Conservation (phyloP, 345 rosid species). For the Dipteronia dyeriana region DNA sequence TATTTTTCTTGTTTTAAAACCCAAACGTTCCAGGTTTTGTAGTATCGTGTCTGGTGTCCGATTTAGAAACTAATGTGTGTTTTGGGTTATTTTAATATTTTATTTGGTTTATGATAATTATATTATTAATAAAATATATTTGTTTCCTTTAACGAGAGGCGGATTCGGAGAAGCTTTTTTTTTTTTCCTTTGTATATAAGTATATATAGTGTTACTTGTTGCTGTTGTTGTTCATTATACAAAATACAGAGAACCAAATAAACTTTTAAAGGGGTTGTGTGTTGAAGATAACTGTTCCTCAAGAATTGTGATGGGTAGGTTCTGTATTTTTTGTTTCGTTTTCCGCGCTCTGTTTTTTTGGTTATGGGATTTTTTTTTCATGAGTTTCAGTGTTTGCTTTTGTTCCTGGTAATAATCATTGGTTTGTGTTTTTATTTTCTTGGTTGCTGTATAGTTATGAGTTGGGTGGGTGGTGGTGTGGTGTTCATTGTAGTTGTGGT, state of each 20-base stretch:
- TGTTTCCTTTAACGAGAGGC: slow-evolving; percentile 21
- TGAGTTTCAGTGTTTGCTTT: slow-evolving; percentile 19
- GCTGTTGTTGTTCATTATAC: slow-evolving; percentile 13
- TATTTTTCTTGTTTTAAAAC: slow-evolving; percentile 17
- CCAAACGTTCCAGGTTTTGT: slow-evolving; percentile 56
- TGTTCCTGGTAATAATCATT: slow-evolving; percentile 4
- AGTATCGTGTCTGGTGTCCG: slow-evolving; percentile 70
- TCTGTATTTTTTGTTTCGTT: slow-evolving; percentile 14
- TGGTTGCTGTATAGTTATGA: slow-evolving; percentile 11
- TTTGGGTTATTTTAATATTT: neutral
- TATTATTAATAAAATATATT: slow-evolving; percentile 15
- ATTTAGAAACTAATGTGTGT: slow-evolving; percentile 8
- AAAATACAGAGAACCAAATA: slow-evolving; percentile 22
- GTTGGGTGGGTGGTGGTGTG: slow-evolving; percentile 8
- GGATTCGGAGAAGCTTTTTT: no score
- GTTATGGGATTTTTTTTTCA: slow-evolving; percentile 14
- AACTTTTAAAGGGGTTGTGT: slow-evolving; percentile 9
- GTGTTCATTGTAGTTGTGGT: neutral
- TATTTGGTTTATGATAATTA: neutral
- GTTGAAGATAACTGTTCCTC: slow-evolving; percentile 27
- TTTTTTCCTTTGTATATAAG: neutral
- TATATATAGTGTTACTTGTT: slow-evolving; percentile 28
- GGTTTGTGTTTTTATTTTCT: slow-evolving; percentile 12
- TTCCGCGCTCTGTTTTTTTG: slow-evolving; percentile 23
- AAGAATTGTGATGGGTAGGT: slow-evolving; percentile 55